phyloP scores from a whole-genome alignment of 371 early-diverging fungal genomes.

The Scutellospora calospora region DNA sequence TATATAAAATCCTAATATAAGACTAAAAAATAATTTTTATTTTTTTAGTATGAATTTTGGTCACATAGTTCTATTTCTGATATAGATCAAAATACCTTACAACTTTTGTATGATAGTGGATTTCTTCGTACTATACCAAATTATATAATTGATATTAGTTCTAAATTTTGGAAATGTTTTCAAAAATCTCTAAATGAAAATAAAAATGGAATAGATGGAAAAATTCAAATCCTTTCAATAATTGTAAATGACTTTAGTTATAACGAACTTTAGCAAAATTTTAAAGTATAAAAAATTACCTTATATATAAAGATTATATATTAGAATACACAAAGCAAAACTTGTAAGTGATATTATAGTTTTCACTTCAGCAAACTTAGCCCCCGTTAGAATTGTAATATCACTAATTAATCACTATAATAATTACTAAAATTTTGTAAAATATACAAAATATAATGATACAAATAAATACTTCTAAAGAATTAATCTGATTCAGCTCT shows the following conservation, averaged over 20 bases:
- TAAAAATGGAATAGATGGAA: not conserved
- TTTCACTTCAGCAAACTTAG: no score
- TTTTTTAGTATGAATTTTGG: conserved; percentile 17
- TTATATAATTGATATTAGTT: not conserved
- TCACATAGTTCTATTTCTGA: not conserved
- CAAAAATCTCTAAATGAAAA: conserved; percentile 3
- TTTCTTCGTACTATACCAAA: not conserved
- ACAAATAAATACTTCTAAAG: no score
- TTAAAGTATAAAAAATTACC: not conserved
- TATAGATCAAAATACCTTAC: conserved; percentile 21
- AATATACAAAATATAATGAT: no score
- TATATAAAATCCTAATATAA: no score
- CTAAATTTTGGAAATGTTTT: conserved; percentile 3
- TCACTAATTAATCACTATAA: no score
- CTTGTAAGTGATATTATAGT: no score
- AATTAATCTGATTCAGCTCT: no score
- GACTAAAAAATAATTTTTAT: not conserved
- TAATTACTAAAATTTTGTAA: no score
- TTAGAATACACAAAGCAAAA: no score
- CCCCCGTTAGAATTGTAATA: no score
- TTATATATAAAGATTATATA: not conserved
- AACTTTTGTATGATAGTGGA: conserved; percentile 12
- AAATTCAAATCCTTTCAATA: no score
- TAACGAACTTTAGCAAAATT: not conserved
- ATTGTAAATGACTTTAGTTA: no score